Conservation (phyloP, 106 monocot species). For the Platanthera zijinensis region DNA sequence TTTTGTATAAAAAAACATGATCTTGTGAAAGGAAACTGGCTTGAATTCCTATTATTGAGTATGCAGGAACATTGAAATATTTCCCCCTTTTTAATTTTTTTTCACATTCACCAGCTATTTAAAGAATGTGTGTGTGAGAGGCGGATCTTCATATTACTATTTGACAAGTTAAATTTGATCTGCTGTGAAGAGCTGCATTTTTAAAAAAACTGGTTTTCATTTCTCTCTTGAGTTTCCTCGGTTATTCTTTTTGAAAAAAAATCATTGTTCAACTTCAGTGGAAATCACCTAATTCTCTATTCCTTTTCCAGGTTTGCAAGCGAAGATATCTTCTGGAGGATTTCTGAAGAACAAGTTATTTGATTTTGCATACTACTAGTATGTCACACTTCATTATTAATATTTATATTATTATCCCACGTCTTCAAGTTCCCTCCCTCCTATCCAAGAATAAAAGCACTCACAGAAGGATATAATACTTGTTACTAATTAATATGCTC, state of each 20-base stretch:
- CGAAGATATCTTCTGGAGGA: conserved; percentile 71
- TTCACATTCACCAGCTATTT: neutral
- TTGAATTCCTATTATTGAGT: neutral
- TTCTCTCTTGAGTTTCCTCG: neutral
- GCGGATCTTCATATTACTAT: neutral
- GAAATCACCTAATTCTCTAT: neutral
- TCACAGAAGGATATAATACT: neutral
- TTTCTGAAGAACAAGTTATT: conserved; percentile 66
- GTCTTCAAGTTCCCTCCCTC: neutral
- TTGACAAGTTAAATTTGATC: neutral
- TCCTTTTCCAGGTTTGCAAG: conserved; percentile 47
- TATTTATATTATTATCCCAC: neutral
- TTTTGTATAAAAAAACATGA: no score
- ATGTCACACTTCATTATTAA: conserved; percentile 18
- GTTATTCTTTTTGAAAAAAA: neutral
- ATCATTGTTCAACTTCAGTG: neutral
- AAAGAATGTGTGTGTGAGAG: neutral
- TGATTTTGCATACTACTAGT: conserved; percentile 62
- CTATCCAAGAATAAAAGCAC: neutral
- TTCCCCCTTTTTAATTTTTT: neutral
- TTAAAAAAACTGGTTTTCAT: neutral
- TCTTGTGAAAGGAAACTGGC: neutral
- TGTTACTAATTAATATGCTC: neutral
- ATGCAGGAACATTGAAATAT: neutral
- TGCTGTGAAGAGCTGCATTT: neutral